A percentile compares a stretch with the other conserved stretches of the same genome.
phyloP scores from a whole-genome alignment of 129 eudicot species.

The Lonicera japonica region DNA sequence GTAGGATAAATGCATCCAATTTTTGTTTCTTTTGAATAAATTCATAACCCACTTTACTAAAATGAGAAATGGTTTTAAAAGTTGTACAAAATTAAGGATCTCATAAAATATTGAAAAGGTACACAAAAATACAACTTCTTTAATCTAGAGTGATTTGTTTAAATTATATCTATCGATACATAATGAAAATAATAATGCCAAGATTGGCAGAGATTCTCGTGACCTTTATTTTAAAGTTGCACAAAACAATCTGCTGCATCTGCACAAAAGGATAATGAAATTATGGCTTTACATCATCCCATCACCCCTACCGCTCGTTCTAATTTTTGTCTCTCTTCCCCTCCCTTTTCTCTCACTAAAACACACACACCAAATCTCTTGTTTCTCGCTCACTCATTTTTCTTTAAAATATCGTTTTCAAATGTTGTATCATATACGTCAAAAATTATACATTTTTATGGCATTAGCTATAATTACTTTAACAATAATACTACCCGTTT shows the following conservation, averaged over 20 bases:
- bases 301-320: background rate
- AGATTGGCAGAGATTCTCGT: conserved; percentile 15
- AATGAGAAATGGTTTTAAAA: background rate
- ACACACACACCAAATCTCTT: background rate
- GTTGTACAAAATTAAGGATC: conserved; percentile 5
- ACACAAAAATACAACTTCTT: conserved; percentile 4
- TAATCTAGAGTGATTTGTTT: background rate
- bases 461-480: no score
- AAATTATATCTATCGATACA: background rate
- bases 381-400: no score
- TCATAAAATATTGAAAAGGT: conserved; percentile 1
- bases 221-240: conserved; percentile 2
- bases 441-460: no score
- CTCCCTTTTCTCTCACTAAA: background rate
- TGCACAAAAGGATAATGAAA: background rate
- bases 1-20: no score
- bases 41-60: no score
- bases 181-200: conserved; percentile 1
- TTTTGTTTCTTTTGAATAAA: no score
- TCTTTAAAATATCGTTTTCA: no score
- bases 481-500: no score
- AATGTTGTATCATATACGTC: no score
- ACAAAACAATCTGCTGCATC: background rate
- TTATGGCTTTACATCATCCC: background rate
- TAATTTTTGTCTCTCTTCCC: background rate